phyloP scores from a whole-genome alignment of 164 flowering plant species.

The Echeveria elegans region DNA sequence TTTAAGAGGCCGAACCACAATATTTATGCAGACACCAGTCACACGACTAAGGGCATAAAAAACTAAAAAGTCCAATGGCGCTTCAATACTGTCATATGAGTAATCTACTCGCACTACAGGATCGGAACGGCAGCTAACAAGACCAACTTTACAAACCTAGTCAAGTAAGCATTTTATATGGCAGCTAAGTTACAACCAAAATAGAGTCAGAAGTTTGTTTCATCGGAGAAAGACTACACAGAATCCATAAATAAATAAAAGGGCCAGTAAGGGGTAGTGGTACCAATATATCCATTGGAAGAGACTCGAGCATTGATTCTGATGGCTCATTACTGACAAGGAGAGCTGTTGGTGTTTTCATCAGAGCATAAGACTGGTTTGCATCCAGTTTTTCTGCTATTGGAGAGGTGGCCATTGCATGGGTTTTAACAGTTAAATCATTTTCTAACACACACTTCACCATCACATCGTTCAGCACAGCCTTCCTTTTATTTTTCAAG shows the following conservation, averaged over 20 bases:
- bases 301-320: conserved; percentile 86
- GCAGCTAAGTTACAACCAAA: neutral
- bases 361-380: conserved; percentile 21
- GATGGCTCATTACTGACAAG: conserved; percentile 26
- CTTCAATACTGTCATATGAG: no score
- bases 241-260: neutral
- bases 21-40: no score
- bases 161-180: neutral
- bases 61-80: no score
- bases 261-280: conserved; percentile 8
- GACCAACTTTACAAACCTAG: neutral
- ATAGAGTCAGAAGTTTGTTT: neutral
- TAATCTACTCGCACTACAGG: no score
- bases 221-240: neutral
- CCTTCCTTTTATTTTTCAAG: conserved; percentile 66
- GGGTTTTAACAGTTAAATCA: conserved; percentile 22
- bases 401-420: conserved; percentile 23
- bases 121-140: neutral
- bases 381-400: conserved; percentile 18
- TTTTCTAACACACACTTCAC: neutral
- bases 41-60: no score
- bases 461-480: conserved; percentile 35
- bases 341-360: conserved; percentile 67
- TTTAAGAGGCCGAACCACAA: no score
- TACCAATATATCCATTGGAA: conserved; percentile 92